phyloP scores from a whole-genome alignment of 768 basidiomycete species.

The Tephrocybe sp. region DNA sequence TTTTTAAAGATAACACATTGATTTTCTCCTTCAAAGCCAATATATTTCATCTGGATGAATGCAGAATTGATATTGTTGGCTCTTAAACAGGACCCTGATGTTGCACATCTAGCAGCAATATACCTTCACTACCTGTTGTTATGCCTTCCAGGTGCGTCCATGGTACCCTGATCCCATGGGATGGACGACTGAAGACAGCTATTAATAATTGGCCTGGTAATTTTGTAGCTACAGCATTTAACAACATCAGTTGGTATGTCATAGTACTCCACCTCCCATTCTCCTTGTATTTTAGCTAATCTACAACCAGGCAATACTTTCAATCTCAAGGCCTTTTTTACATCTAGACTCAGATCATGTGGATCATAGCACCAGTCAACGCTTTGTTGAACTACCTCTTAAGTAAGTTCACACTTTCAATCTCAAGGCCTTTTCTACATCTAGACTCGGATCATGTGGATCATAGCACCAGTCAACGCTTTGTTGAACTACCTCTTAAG shows the following conservation, averaged over 20 bases:
- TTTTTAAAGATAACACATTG: too few species aligned
- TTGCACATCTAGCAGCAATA: slow-evolving; percentile 68
- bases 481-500: too few species aligned
- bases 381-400: too few species aligned
- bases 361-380: too few species aligned
- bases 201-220: slow-evolving; percentile 23
- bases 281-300: neutral
- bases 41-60: slow-evolving; percentile 39
- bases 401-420: slow-evolving; percentile 80
- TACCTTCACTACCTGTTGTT: slow-evolving; percentile 75
- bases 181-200: neutral
- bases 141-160: slow-evolving; percentile 61
- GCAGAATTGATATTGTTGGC: slow-evolving; percentile 73
- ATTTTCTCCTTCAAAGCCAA: neutral
- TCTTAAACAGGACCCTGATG: slow-evolving; percentile 76
- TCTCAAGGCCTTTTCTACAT: slow-evolving; percentile 85
- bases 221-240: too few species aligned
- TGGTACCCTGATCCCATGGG: neutral
- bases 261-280: slow-evolving; percentile 30
- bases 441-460: slow-evolving; percentile 77
- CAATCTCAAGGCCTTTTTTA: slow-evolving; percentile 87
- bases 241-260: slow-evolving; percentile 2
- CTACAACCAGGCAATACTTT: slow-evolving; percentile 59
- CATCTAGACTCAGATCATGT: slow-evolving; percentile 78
- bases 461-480: slow-evolving; percentile 85